These are phyloP conservation scores for Umbelopsis vinacea DNA, from an alignment of 192 early-diverging fungal species.

Conservation along the genomic window DNA sequence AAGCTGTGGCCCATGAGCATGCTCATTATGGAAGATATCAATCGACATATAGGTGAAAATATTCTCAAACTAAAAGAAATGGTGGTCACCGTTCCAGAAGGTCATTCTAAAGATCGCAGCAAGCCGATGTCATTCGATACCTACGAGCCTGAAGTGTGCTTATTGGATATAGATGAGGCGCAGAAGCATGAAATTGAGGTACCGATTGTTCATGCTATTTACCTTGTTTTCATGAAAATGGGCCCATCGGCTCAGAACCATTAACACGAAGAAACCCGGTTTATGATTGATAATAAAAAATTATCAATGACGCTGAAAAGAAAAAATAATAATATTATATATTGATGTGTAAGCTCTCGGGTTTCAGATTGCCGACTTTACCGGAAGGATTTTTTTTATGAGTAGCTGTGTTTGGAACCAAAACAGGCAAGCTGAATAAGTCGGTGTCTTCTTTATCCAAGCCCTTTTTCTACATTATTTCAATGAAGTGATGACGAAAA, in stretches of 20 bases:
- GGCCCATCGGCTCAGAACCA: neutral
- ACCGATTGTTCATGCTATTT: conserved; percentile 60
- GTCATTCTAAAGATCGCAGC: conserved; percentile 60
- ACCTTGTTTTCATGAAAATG: conserved; percentile 42
- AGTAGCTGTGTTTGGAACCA: no score
- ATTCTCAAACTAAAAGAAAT: conserved; percentile 64
- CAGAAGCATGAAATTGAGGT: conserved; percentile 38
- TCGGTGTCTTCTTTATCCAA: no score
- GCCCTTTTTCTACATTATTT: no score
- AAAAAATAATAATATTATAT: no score
- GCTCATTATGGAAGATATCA: conserved; percentile 77
- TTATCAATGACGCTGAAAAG: neutral
- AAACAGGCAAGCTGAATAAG: no score
- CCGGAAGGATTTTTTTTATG: neutral
- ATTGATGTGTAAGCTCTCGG: neutral
- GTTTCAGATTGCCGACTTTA: neutral
- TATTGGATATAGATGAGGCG: conserved; percentile 39
- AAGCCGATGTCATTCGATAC: conserved; percentile 37
- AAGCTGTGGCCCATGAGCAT: conserved; percentile 78
- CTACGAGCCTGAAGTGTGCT: conserved; percentile 42
- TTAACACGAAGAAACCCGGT: neutral
- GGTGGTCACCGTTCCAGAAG: conserved; percentile 70
- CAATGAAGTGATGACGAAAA: no score
- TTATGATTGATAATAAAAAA: neutral
- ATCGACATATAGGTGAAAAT: conserved; percentile 54